A percentile compares a stretch with the other conserved stretches of the same genome.
Conservation (phyloP, 768 basidiomycete species). For the Mycena pura region DNA sequence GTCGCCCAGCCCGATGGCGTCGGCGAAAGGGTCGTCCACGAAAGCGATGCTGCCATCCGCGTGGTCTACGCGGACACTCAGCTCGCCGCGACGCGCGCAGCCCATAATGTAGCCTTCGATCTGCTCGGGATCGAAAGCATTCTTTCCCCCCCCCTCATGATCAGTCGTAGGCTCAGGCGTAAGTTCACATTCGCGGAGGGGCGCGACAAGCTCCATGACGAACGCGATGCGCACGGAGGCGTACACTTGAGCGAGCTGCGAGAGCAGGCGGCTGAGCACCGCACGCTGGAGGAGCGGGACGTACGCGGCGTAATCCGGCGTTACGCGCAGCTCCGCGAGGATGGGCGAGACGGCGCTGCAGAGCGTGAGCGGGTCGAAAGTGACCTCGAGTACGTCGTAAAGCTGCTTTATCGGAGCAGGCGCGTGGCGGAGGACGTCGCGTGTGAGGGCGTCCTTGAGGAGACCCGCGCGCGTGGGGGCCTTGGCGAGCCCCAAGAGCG, state of each 20-base stretch:
- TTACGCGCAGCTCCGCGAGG: constrained; percentile 62
- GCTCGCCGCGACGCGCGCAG: constrained; percentile 86
- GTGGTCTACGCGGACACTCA: constrained; percentile 89
- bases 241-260: constrained; percentile 93
- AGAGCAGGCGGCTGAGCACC: constrained; percentile 87
- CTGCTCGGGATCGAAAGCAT: constrained; percentile 70
- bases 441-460: constrained; percentile 84
- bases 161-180: constrained; percentile 43
- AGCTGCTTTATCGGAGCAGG: constrained; percentile 76
- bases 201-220: constrained; percentile 79
- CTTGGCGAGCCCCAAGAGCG: constrained; percentile 82
- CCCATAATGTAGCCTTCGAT: constrained; percentile 94
- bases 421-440: constrained; percentile 82
- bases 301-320: constrained; percentile 77
- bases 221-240: constrained; percentile 82
- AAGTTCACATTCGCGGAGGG: constrained; percentile 64
- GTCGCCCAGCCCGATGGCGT: too few species aligned
- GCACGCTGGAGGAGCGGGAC: constrained; percentile 91
- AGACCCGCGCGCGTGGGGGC: constrained; percentile 89
- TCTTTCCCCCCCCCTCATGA: constrained; percentile 23
- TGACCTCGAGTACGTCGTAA: constrained; percentile 89
- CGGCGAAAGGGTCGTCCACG: constrained; percentile 75
- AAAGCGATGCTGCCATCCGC: constrained; percentile 85
- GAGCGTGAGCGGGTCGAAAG: constrained; percentile 91
- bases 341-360: constrained; percentile 81